phyloP scores from a whole-genome alignment of 2,329 filamentous ascomycete genomes.

The Paecilomyces niveus region DNA sequence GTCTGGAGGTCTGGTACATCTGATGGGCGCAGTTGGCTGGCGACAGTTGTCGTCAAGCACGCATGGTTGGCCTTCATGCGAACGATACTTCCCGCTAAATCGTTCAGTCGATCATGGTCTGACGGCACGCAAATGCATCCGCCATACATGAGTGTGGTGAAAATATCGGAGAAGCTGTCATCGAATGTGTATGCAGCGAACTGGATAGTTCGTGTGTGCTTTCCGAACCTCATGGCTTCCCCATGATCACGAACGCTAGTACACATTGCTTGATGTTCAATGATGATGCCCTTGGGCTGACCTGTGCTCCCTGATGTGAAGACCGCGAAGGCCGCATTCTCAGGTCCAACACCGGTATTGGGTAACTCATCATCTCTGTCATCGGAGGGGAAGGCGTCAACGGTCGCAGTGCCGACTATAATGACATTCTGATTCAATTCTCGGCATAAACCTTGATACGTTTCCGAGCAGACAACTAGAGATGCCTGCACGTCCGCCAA shows the following conservation, averaged over 20 bases:
- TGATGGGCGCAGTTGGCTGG: conserved; percentile 27
- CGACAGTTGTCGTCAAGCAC: conserved; percentile 50
- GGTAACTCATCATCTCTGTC: background rate
- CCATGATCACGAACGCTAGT: conserved; percentile 45
- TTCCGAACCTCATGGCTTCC: conserved; percentile 23
- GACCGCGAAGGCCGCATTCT: conserved; percentile 29
- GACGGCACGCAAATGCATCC: conserved; percentile 40
- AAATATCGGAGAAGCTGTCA: conserved; percentile 35
- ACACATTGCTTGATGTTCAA: conserved; percentile 38
- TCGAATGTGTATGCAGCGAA: conserved; percentile 37
- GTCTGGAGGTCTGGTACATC: conserved; percentile 28
- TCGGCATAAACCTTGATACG: background rate
- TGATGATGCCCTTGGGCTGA: conserved; percentile 36
- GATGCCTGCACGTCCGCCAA: background rate
- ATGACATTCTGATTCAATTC: background rate
- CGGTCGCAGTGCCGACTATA: background rate
- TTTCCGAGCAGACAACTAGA: background rate
- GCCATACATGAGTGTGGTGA: conserved; percentile 30
- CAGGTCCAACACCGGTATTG: background rate
- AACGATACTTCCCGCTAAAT: conserved; percentile 40
- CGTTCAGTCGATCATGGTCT: conserved; percentile 31
- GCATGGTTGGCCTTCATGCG: conserved; percentile 43
- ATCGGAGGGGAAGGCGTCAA: background rate
- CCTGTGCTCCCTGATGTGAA: conserved; percentile 43
- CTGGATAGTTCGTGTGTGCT: conserved; percentile 26